These are phyloP conservation scores for Brettanomyces naardenensis DNA, from an alignment of 805 yeast species.

Conservation along the genomic window DNA sequence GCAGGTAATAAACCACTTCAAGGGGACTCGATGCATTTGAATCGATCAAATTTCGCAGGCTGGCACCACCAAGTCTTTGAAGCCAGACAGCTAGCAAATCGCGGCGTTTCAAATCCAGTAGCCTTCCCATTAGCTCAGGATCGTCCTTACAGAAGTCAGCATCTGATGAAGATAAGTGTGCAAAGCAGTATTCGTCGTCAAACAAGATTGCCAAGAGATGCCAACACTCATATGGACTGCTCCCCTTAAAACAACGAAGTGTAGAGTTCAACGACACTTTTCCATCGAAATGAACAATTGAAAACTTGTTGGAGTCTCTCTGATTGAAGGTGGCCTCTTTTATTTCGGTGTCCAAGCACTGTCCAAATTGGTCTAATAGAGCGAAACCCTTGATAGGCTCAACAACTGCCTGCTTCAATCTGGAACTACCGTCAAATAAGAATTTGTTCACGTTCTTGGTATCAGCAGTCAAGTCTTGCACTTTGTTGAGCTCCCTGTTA, in stretches of 20 bases:
- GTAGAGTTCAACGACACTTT: constrained; percentile 25
- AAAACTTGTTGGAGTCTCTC: constrained; percentile 26
- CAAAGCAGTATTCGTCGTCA: constrained; percentile 29
- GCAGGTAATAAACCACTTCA: constrained; percentile 40
- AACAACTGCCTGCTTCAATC: constrained; percentile 6
- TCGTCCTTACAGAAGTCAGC: constrained; percentile 6
- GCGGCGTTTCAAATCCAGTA: constrained; percentile 30
- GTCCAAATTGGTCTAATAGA: constrained; percentile 5
- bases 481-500: constrained; percentile 13
- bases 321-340: constrained; percentile 1
- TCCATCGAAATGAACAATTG: constrained; percentile 26
- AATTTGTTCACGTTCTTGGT: constrained; percentile 15
- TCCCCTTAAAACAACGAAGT: constrained; percentile 8
- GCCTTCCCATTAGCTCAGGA: constrained; percentile 5
- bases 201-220: constrained; percentile 57
- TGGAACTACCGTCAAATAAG: constrained; percentile 12
- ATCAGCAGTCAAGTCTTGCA: constrained; percentile 10
- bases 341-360: constrained; percentile 12
- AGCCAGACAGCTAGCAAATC: constrained; percentile 51
- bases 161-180: constrained; percentile 7
- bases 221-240: constrained; percentile 32
- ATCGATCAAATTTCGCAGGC: constrained; percentile 23
- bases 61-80: constrained; percentile 31
- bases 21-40: constrained; percentile 28
- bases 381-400: constrained; percentile 6